These are phyloP conservation scores for Penicillium nordicum DNA, from an alignment of 2,329 filamentous ascomycete genomes.

Conservation along the genomic window DNA sequence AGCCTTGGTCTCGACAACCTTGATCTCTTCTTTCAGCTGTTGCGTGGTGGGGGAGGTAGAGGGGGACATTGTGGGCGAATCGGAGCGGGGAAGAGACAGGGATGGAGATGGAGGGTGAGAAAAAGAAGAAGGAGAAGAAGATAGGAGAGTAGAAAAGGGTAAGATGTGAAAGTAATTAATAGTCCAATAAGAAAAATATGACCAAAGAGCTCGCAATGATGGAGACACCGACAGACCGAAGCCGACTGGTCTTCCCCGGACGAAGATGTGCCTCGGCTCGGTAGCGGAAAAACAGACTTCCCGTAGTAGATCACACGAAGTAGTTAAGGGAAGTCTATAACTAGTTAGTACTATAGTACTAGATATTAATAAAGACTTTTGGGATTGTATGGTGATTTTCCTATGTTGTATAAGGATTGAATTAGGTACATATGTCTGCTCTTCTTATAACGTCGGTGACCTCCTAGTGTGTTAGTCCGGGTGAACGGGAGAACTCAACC, in stretches of 20 bases:
- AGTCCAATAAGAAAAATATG: background rate
- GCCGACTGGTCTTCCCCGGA: slow-evolving; percentile 23
- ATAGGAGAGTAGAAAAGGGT: background rate
- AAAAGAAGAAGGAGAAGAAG: background rate
- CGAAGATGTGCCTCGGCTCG: slow-evolving; percentile 21
- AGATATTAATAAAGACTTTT: background rate
- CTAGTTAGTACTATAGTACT: no score
- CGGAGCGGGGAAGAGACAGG: slow-evolving; percentile 1
- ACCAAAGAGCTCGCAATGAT: slow-evolving; percentile 6
- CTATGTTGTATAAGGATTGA: no score
- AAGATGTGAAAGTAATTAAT: slow-evolving; percentile 1
- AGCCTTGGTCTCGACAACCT: slow-evolving; percentile 28
- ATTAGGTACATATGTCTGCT: background rate
- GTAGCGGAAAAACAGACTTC: slow-evolving; percentile 19
- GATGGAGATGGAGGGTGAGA: slow-evolving; percentile 3
- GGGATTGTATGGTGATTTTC: no score
- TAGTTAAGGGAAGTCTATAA: no score
- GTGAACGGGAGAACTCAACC: slow-evolving; percentile 18
- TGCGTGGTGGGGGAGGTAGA: slow-evolving; percentile 30
- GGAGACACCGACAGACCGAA: slow-evolving; percentile 18
- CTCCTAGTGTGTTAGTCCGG: slow-evolving; percentile 13
- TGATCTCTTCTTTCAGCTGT: slow-evolving; percentile 29
- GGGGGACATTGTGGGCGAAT: slow-evolving; percentile 27
- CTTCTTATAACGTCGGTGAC: slow-evolving; percentile 7
- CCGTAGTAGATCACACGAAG: background rate